Evolutionary conservation across 257 asterid species (phyloP).

Genomic region (Rhazya stricta): DNA sequence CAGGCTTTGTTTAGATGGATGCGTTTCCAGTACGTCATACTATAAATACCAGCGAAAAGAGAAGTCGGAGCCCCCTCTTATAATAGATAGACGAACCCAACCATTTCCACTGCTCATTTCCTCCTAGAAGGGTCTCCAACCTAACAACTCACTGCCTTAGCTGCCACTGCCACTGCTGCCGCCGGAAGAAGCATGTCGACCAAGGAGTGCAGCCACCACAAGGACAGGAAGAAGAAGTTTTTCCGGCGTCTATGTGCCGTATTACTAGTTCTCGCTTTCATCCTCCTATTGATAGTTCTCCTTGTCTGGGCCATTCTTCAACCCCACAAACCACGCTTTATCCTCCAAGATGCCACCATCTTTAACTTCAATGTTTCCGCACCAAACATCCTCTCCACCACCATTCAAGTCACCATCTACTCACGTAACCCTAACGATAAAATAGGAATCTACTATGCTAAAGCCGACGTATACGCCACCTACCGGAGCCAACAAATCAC

Average conservation of each 20-base stretch:
- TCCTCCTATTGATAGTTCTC: slow-evolving; percentile 50
- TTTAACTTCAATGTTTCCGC: slow-evolving; percentile 72
- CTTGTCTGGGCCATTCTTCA: slow-evolving; percentile 71
- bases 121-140: background rate
- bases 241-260: slow-evolving; percentile 32
- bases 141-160: background rate
- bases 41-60: background rate
- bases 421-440: slow-evolving; percentile 69
- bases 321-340: slow-evolving; percentile 74
- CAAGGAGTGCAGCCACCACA: slow-evolving; percentile 64
- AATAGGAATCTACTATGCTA: slow-evolving; percentile 69
- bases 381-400: slow-evolving; percentile 68
- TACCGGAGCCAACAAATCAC: slow-evolving; percentile 78
- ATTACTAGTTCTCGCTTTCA: slow-evolving; percentile 36
- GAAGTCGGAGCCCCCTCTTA: background rate
- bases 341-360: slow-evolving; percentile 92
- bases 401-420: slow-evolving; percentile 66
- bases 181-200: slow-evolving; percentile 36
- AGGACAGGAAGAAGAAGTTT: slow-evolving; percentile 25
- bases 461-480: slow-evolving; percentile 42
- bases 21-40: background rate
- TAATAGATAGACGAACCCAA: background rate
- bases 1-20: background rate
- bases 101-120: background rate
- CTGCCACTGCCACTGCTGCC: background rate